These are phyloP conservation scores for Vigna mungo DNA, from an alignment of 306 rosid species.

Conservation along the genomic window DNA sequence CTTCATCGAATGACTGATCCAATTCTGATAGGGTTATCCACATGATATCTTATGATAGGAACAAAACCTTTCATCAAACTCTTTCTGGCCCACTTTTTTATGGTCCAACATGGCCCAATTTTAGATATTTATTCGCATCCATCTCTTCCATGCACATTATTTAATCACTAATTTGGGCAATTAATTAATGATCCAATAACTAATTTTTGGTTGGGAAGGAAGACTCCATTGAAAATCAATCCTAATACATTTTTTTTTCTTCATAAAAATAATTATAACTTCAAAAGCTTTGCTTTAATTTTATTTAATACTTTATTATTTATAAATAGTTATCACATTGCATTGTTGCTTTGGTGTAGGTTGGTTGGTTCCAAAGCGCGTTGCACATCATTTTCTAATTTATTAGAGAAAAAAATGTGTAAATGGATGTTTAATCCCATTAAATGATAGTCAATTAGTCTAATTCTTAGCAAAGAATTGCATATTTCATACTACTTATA, in stretches of 20 bases:
- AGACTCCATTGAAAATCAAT: no score
- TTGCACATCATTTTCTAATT: no score
- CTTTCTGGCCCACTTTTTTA: slow-evolving; percentile 2
- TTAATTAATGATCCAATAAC: neutral
- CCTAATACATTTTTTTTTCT: no score
- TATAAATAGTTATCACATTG: neutral
- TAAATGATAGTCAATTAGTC: no score
- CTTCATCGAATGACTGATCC: neutral
- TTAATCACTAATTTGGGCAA: neutral
- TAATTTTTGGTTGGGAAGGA: neutral
- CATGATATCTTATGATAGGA: neutral
- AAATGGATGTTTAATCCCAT: no score
- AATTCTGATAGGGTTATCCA: slow-evolving; percentile 21
- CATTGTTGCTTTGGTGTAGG: neutral
- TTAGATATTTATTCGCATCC: neutral
- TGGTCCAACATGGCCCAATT: slow-evolving; percentile 15
- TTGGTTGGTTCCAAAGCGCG: no score
- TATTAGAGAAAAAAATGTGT: no score
- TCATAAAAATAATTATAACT: neutral
- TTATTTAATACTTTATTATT: neutral
- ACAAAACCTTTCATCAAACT: neutral
- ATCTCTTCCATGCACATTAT: neutral
- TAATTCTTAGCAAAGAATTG: no score
- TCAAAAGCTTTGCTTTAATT: no score
- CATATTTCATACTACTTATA: no score